Conservation (phyloP, 768 basidiomycete species). For the Boletus edulis region DNA sequence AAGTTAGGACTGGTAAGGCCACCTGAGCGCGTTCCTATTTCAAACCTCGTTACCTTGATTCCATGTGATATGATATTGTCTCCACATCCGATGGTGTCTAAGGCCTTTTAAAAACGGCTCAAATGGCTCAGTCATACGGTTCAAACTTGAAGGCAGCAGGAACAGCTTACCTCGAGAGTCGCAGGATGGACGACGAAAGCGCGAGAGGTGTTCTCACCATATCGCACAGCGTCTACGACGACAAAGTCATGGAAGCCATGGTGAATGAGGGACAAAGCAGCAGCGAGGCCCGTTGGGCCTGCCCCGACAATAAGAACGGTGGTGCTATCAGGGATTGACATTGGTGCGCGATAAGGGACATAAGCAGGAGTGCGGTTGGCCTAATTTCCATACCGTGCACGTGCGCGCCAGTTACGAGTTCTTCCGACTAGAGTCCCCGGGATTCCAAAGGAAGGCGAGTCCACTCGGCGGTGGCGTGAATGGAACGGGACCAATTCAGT, state of each 20-base stretch:
- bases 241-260: constrained; percentile 41
- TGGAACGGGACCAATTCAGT: no score
- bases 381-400: no score
- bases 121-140: constrained; percentile 13
- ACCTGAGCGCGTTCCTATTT: constrained; percentile 26
- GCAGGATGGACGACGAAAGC: constrained; percentile 49
- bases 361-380: no score
- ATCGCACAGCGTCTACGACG: constrained; percentile 38
- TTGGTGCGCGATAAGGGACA: neutral
- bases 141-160: constrained; percentile 24
- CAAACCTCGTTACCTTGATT: constrained; percentile 26
- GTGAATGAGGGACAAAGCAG: constrained; percentile 44
- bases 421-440: no score
- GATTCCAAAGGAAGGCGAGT: no score
- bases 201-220: constrained; percentile 39
- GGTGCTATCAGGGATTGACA: constrained; percentile 33
- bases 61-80: constrained; percentile 38
- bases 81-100: constrained; percentile 43
- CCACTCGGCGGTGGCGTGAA: no score
- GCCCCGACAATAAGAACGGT: constrained; percentile 50
- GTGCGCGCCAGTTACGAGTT: no score
- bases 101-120: constrained; percentile 30
- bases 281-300: constrained; percentile 46
- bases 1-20: neutral
- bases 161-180: constrained; percentile 44